Evolutionary conservation across 345 rosid species (phyloP).

Genomic region (Reutealis trisperma): DNA sequence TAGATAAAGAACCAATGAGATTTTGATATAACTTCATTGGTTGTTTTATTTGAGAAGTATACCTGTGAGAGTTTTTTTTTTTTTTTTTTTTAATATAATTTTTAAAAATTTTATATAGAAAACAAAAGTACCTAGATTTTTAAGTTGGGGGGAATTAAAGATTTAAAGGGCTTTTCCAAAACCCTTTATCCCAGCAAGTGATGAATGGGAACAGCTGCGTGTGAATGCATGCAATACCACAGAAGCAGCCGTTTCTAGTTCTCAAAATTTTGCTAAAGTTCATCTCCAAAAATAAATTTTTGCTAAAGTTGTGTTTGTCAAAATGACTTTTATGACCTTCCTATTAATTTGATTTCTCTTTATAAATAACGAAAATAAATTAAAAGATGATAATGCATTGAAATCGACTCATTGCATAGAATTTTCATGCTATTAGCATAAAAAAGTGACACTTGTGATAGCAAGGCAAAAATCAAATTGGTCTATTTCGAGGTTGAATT

Average conservation of each 20-base stretch:
- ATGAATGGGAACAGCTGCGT: slow-evolving; percentile 7
- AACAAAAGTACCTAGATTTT: too few relatives aligned
- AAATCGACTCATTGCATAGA: too few relatives aligned
- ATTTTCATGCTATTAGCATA: slow-evolving; percentile 3
- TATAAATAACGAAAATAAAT: background rate
- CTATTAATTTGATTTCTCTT: background rate
- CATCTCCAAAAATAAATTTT: background rate
- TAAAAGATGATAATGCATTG: background rate
- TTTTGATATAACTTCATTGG: background rate
- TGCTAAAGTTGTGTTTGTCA: background rate
- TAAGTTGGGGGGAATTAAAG: too few relatives aligned
- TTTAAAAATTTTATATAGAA: too few relatives aligned
- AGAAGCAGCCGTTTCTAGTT: slow-evolving; percentile 10
- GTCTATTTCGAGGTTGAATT: background rate
- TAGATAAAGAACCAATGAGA: too few relatives aligned
- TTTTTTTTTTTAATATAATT: too few relatives aligned
- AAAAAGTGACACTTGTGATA: background rate
- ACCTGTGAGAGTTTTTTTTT: too few relatives aligned
- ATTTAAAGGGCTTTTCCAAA: background rate
- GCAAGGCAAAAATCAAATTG: background rate
- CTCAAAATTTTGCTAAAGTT: slow-evolving; percentile 8
- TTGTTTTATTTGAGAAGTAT: slow-evolving; percentile 1
- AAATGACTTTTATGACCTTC: slow-evolving; percentile 9
- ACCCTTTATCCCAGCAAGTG: background rate
- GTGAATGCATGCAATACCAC: slow-evolving; percentile 19